Evolutionary conservation across 2,329 filamentous ascomycete species (phyloP).

Genomic region (Botryotinia convoluta): DNA sequence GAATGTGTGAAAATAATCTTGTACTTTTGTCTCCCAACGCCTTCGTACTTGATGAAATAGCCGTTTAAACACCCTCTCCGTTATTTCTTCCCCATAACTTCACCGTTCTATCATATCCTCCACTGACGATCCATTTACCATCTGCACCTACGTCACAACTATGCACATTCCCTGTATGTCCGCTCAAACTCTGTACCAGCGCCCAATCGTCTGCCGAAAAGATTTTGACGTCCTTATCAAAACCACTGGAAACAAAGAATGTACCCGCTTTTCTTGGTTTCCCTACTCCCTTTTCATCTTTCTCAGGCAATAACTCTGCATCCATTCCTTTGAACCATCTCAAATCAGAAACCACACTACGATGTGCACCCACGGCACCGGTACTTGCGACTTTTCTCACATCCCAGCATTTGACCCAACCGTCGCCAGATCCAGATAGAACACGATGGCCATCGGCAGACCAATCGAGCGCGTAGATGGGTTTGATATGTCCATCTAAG

Average conservation of each 20-base stretch:
- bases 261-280: constrained; percentile 83
- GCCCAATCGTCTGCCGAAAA: constrained; percentile 98
- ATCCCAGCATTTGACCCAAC: constrained; percentile 98
- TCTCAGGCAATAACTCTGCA: constrained; percentile 61
- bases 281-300: constrained; percentile 63
- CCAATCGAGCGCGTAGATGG: constrained; percentile 94
- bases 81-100: constrained; percentile 95
- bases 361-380: constrained; percentile 86
- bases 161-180: constrained; percentile 88
- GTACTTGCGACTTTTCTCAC: constrained; percentile 81
- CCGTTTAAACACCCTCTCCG: constrained; percentile 50
- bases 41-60: not conserved
- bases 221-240: constrained; percentile 92
- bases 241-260: constrained; percentile 86
- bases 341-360: constrained; percentile 86
- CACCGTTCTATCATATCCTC: constrained; percentile 89
- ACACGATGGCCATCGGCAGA: constrained; percentile 86
- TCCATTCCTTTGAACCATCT: constrained; percentile 91
- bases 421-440: constrained; percentile 87
- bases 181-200: constrained; percentile 79
- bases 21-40: constrained; percentile 5
- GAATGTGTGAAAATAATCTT: not conserved
- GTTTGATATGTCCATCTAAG: constrained; percentile 80
- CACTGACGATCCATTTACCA: constrained; percentile 89
- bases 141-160: constrained; percentile 86